These are phyloP conservation scores for Corylus avellana DNA, from an alignment of 306 rosid genomes.

Conservation along the genomic window DNA sequence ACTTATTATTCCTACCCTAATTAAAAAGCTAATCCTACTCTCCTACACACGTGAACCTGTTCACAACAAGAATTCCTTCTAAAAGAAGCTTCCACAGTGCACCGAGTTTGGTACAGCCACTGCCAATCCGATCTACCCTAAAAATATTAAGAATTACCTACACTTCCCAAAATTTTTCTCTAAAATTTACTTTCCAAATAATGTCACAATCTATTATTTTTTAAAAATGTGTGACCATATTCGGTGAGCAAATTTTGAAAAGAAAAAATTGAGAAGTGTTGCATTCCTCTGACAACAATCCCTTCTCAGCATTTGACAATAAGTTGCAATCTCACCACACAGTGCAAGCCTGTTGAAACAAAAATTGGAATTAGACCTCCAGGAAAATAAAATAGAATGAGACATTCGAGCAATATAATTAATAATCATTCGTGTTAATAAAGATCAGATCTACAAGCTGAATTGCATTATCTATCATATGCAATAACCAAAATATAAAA, in stretches of 20 bases:
- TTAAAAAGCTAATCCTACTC: not conserved
- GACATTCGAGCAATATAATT: not conserved
- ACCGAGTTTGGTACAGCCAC: constrained; percentile 26
- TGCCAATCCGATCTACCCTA: constrained; percentile 28
- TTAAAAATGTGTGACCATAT: no score
- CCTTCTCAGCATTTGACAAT: constrained; percentile 29
- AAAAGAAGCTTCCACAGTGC: constrained; percentile 34
- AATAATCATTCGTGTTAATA: not conserved
- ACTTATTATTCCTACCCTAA: constrained; percentile 23
- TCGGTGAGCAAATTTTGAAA: no score
- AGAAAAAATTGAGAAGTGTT: no score
- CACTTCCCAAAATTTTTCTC: no score
- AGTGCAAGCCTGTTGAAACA: constrained; percentile 43
- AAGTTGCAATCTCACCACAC: constrained; percentile 32
- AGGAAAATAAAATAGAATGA: constrained; percentile 5
- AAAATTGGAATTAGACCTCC: constrained; percentile 26
- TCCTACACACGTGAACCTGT: constrained; percentile 21
- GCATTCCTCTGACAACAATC: constrained; percentile 14
- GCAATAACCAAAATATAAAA: not conserved
- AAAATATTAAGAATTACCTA: not conserved
- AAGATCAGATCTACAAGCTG: not conserved
- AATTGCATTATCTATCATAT: not conserved
- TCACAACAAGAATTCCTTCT: constrained; percentile 19
- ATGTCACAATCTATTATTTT: no score
- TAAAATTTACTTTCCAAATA: no score